Base-by-base conservation (phyloP, 1,284 basidiomycete genomes). In the Neonothopanus nambi region DNA sequence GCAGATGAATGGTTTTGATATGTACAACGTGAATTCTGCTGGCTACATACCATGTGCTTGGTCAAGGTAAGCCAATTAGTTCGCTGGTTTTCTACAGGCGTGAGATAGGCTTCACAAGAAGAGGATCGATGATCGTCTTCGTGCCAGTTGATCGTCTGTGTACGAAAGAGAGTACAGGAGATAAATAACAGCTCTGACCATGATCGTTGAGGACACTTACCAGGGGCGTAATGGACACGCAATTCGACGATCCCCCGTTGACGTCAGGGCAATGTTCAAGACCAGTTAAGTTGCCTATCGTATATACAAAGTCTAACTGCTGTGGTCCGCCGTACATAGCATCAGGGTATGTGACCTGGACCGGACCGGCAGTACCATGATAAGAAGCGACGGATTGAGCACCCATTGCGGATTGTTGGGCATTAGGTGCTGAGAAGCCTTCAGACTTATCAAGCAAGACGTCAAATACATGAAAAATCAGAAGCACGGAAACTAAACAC, bases 261-360 rank as follows among this genome's bases (percentile, higher is more conserved):
- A 82, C 60, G 62, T 86, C 84, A 21, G 70, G 63, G 54, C 62
- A 73, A 37, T 73, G 75, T 6, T 61, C 64, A 44, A 82, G 77
- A 1, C 79, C 78, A 3, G 78, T 79, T 3, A 80, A 62, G 44
- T 70, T 70, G 2, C 71, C 69, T 37, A 81, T 74, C 3, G 80
- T 76, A 48, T 74, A 55, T 35, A 79, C 66, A 61, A 85, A 87
- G 5, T 70, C 73, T 2, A 65, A 55, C 59, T 82, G 80, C 54
- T 82, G 78, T 1, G 78, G 77, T 2, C 82, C 83, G 8, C 77
- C 77, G 58, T 78, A 85, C 77, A 85, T 84, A 6, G 57, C 60
- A 52, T 76, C 71, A 1, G 77, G 76, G 57, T 69, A 77, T 0
- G 73, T 74, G 40, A 81, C 78, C 57, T 81, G 76, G 0, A 87